phyloP scores from a whole-genome alignment of 805 yeast genomes.

The Yamadazyma nakazawae region DNA sequence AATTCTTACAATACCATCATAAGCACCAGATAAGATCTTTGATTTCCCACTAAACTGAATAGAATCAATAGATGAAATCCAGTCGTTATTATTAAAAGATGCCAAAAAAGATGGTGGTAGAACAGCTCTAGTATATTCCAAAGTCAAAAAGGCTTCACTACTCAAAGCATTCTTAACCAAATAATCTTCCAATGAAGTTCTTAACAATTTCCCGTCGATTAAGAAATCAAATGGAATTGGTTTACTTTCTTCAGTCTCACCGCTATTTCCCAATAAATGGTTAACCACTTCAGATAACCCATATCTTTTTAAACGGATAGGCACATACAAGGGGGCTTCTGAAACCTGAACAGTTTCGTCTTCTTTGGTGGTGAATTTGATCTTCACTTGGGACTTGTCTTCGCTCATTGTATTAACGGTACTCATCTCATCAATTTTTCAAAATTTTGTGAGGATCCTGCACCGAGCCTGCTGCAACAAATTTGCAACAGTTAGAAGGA shows the following conservation, averaged over 20 bases:
- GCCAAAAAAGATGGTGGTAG: constrained; percentile 92
- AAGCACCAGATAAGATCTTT: constrained; percentile 80
- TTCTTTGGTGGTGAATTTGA: constrained; percentile 83
- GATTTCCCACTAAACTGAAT: constrained; percentile 41
- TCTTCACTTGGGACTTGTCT: constrained; percentile 62
- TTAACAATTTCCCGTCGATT: constrained; percentile 77
- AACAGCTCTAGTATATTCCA: constrained; percentile 90
- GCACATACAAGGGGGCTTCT: constrained; percentile 84
- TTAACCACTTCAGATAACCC: constrained; percentile 95
- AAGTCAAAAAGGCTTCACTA: constrained; percentile 68
- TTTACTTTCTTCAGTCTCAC: constrained; percentile 38
- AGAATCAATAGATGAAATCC: constrained; percentile 80
- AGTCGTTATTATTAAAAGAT: constrained; percentile 88
- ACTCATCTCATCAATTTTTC: constrained; percentile 5
- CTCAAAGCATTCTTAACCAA: constrained; percentile 74
- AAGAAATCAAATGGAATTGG: constrained; percentile 92
- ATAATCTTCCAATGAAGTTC: constrained; percentile 78
- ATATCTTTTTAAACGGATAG: constrained; percentile 78
- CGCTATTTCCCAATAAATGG: constrained; percentile 57
- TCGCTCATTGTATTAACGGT: constrained; percentile 6
- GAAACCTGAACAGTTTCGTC: constrained; percentile 65
- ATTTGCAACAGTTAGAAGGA: not conserved
- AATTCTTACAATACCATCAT: constrained; percentile 91
- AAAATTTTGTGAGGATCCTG: constrained; percentile 5
- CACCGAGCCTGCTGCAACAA: not conserved